A percentile compares a stretch with the other conserved stretches of the same genome.
phyloP scores from a whole-genome alignment of 257 asterid species.

The Lycium ferocissimum region DNA sequence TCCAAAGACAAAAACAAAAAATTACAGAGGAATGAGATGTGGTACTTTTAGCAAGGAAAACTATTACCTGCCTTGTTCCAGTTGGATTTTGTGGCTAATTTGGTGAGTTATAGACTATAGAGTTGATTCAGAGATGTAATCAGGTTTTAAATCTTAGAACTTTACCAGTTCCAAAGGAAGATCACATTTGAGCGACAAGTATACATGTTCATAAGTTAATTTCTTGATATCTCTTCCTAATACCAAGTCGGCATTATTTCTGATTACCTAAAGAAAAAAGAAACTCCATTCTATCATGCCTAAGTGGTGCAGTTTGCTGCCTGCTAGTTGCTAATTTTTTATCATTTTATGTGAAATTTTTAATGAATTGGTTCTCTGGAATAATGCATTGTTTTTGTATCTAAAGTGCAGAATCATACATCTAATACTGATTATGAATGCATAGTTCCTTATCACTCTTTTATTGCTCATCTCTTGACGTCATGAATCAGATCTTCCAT shows the following conservation, averaged over 20 bases:
- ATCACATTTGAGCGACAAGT: conserved; percentile 8
- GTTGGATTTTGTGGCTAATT: conserved; percentile 25
- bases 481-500: conserved; percentile 16
- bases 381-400: neutral
- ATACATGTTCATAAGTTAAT: neutral
- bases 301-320: neutral
- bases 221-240: neutral
- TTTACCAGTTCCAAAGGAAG: conserved; percentile 21
- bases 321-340: neutral
- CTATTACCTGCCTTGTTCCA: neutral
- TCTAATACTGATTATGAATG: conserved; percentile 13
- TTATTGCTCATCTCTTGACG: neutral
- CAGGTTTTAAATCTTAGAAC: neutral
- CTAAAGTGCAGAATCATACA: conserved; percentile 4
- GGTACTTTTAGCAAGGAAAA: conserved; percentile 21
- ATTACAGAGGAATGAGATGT: neutral
- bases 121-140: neutral
- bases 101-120: neutral
- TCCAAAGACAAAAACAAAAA: neutral
- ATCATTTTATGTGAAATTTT: too few species aligned
- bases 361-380: conserved; percentile 7
- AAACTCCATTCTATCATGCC: neutral
- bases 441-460: neutral
- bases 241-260: neutral
- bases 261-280: conserved; percentile 4